These are phyloP conservation scores for Penicillium ochrochloron DNA, from an alignment of 495 filamentous ascomycete genomes.

Conservation along the genomic window DNA sequence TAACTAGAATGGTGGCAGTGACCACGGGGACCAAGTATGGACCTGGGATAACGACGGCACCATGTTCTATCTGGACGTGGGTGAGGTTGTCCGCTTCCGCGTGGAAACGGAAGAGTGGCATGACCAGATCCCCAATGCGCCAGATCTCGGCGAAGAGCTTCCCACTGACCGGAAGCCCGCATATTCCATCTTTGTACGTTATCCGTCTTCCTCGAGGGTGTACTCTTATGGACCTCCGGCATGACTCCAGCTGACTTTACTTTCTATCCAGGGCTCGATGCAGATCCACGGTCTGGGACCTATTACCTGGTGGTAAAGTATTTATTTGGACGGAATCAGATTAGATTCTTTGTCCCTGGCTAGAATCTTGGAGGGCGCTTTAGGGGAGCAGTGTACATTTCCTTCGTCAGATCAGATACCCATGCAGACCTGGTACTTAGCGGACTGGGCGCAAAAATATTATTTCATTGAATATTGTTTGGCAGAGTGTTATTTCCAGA, in stretches of 20 bases:
- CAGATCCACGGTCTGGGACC: conserved; percentile 56
- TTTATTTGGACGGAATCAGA: not conserved
- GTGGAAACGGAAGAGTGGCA: conserved; percentile 86
- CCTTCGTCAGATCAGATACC: conserved; percentile 32
- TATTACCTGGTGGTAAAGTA: conserved; percentile 53
- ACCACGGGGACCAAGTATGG: conserved; percentile 75
- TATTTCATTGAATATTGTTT: not conserved
- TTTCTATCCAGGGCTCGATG: conserved; percentile 52
- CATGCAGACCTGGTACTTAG: conserved; percentile 20
- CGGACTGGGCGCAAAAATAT: conserved; percentile 15
- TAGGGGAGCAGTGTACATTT: conserved; percentile 11
- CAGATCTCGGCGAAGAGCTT: conserved; percentile 56
- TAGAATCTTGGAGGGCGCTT: conserved; percentile 13
- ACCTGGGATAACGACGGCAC: conserved; percentile 74
- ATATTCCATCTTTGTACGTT: conserved; percentile 68
- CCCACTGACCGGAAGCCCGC: conserved; percentile 60
- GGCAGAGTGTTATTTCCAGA: not conserved
- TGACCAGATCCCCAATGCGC: conserved; percentile 77
- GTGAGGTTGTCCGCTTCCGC: conserved; percentile 83
- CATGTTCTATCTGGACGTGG: conserved; percentile 81
- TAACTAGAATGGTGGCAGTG: conserved; percentile 47
- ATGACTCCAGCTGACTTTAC: conserved; percentile 15
- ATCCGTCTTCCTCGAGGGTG: not conserved
- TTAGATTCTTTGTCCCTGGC: not conserved
- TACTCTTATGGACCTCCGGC: not conserved